Conservation (phyloP, 768 basidiomycete genomes). For the Scleroderma bovista region DNA sequence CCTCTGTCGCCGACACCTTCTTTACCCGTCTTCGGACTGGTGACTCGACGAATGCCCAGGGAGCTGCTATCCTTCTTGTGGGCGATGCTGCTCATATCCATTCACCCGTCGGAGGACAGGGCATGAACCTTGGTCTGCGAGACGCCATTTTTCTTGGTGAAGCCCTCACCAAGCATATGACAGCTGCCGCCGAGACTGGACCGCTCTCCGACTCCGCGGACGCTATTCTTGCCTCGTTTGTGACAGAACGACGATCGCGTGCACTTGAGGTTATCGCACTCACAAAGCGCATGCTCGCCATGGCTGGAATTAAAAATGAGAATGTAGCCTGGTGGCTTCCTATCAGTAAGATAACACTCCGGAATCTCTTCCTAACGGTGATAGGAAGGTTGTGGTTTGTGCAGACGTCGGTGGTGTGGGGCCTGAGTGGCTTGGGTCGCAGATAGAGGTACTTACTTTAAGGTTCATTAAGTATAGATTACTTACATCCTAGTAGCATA, state of each 20-base stretch:
- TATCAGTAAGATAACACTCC: constrained; percentile 22
- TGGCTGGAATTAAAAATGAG: constrained; percentile 22
- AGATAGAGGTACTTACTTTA: constrained; percentile 12
- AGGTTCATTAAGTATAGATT: no score
- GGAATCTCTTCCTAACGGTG: constrained; percentile 20
- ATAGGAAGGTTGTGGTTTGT: constrained; percentile 14
- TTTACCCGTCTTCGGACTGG: no score
- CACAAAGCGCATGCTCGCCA: constrained; percentile 30
- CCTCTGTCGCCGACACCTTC: no score
- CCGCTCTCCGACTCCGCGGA: constrained; percentile 21
- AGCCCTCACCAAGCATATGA: constrained; percentile 34
- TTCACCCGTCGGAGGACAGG: constrained; percentile 50
- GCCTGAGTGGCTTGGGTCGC: constrained; percentile 22
- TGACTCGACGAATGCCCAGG: no score
- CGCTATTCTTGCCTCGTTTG: constrained; percentile 31
- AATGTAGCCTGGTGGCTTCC: constrained; percentile 13
- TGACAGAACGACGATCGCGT: constrained; percentile 30
- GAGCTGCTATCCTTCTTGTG: no score
- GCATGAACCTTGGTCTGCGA: constrained; percentile 55
- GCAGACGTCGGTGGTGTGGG: constrained; percentile 18
- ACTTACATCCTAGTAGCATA: no score
- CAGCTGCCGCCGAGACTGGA: constrained; percentile 5
- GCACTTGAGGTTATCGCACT: constrained; percentile 41
- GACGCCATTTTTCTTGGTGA: constrained; percentile 46
- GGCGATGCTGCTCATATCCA: no score